phyloP scores from a whole-genome alignment of 805 yeast genomes.

The Debaryomyces prosopidis region DNA sequence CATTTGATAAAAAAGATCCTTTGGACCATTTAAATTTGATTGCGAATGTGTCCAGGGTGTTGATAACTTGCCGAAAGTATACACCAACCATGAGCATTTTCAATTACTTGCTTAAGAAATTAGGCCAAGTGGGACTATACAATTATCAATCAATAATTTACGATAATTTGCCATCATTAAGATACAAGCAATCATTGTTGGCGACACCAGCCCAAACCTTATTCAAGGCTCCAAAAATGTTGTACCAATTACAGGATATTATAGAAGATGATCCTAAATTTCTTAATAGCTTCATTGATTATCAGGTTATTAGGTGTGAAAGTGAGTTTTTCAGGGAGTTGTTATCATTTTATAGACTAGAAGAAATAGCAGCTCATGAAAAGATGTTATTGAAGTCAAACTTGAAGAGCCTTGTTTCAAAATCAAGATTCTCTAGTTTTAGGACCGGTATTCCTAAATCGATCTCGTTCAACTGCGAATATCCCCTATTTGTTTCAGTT shows the following conservation, averaged over 20 bases:
- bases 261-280: conserved; percentile 32
- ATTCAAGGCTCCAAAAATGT: conserved; percentile 10
- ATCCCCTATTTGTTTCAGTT: conserved; percentile 16
- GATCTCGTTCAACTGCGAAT: conserved; percentile 8
- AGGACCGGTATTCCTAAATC: conserved; percentile 4
- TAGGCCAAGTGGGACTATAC: conserved; percentile 20
- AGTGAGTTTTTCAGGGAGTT: conserved; percentile 20
- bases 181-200: conserved; percentile 19
- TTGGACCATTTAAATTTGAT: conserved; percentile 13
- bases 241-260: conserved; percentile 21
- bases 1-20: conserved; percentile 9
- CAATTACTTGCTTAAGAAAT: conserved; percentile 22
- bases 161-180: conserved; percentile 23
- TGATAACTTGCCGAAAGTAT: conserved; percentile 10
- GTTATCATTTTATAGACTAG: conserved; percentile 25
- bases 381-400: conserved; percentile 17
- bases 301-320: conserved; percentile 22
- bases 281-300: conserved; percentile 25
- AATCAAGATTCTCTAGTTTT: conserved; percentile 19
- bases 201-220: conserved; percentile 10
- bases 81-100: conserved; percentile 28
- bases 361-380: conserved; percentile 23
- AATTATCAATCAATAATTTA: conserved; percentile 30
- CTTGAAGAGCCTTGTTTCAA: conserved; percentile 23
- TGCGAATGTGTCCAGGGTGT: conserved; percentile 7